These are phyloP conservation scores for Tetrahymena malaccensis DNA, from an alignment of 73 alveolate genomes.

Conservation along the genomic window DNA sequence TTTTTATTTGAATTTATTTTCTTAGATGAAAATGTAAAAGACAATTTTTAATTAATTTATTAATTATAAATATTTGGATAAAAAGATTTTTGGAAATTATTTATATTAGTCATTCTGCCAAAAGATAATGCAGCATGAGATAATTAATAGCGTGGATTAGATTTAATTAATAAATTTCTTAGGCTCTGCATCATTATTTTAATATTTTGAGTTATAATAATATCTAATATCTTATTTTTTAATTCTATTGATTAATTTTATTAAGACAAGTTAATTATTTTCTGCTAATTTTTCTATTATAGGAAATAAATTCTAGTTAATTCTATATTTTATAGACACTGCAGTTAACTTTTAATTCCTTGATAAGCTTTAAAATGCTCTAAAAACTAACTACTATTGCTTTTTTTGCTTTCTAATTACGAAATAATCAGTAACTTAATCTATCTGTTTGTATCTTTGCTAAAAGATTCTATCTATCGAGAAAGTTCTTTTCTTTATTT, in stretches of 20 bases:
- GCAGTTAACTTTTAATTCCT: neutral
- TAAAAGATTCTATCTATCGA: neutral
- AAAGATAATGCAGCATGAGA: neutral
- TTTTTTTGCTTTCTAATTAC: neutral
- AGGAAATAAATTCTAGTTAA: neutral
- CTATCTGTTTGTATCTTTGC: neutral
- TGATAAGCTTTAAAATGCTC: neutral
- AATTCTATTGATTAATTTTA: neutral
- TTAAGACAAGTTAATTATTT: neutral
- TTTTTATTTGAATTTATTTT: neutral
- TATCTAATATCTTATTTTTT: neutral
- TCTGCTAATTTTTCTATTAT: neutral
- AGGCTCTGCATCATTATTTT: neutral
- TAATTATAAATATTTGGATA: neutral
- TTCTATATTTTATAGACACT: neutral
- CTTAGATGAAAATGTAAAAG: neutral
- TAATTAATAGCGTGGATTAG: neutral
- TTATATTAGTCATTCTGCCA: neutral
- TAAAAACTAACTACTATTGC: neutral
- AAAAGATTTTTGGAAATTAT: neutral
- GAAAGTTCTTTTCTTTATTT: neutral
- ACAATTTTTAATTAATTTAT: neutral
- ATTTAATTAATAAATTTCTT: neutral
- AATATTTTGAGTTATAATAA: neutral
- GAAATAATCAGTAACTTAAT: neutral